Conservation (phyloP, 257 asterid species). For the Nyctanthes arbortristis region DNA sequence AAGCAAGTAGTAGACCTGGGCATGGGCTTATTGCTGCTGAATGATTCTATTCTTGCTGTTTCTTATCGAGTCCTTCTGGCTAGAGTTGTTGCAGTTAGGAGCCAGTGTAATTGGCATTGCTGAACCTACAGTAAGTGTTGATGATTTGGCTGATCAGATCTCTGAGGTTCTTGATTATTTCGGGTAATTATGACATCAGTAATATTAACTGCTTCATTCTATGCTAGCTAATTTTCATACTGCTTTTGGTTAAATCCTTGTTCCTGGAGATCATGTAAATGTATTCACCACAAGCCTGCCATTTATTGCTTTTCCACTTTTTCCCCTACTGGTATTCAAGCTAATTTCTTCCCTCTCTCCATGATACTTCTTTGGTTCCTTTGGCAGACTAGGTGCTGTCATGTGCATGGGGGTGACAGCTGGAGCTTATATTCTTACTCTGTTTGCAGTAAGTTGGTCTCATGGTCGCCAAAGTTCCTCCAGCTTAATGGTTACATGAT, state of each 20-base stretch:
- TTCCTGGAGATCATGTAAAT: background rate
- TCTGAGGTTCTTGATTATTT: conserved; percentile 51
- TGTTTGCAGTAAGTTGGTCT: conserved; percentile 76
- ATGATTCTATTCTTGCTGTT: conserved; percentile 14
- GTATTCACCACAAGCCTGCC: background rate
- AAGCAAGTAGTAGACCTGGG: background rate
- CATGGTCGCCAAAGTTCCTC: background rate
- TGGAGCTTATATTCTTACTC: conserved; percentile 90
- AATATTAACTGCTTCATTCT: background rate
- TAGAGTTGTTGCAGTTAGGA: conserved; percentile 46
- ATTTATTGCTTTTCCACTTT: conserved; percentile 15
- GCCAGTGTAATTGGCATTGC: conserved; percentile 38
- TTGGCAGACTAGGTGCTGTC: conserved; percentile 79
- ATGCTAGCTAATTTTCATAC: conserved; percentile 5
- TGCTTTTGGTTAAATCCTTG: background rate
- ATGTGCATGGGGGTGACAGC: conserved; percentile 97
- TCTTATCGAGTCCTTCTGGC: conserved; percentile 26
- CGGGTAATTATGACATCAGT: conserved; percentile 29
- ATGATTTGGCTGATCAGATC: conserved; percentile 57
- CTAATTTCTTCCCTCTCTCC: background rate
- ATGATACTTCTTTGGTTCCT: conserved; percentile 10
- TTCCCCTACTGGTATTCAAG: background rate
- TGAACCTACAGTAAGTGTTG: conserved; percentile 40
- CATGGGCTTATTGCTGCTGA: background rate
- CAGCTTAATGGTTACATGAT: background rate